These are phyloP conservation scores for Cruciata laevipes DNA, from an alignment of 257 asterid species.

Conservation along the genomic window DNA sequence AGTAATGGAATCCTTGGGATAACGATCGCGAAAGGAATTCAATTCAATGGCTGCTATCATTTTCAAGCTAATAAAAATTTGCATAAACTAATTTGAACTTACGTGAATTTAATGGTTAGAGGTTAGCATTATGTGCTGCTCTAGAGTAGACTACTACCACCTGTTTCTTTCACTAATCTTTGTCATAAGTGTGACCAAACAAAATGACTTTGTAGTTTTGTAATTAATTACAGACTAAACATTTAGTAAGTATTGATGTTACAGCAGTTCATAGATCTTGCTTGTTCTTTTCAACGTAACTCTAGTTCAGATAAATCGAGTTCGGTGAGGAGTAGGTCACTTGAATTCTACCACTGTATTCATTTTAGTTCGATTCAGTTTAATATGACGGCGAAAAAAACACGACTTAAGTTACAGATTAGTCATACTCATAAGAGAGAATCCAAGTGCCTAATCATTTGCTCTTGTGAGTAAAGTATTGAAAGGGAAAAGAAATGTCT, in stretches of 20 bases:
- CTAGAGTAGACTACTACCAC: too few relatives aligned
- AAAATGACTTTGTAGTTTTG: too few relatives aligned
- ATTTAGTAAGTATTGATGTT: not conserved
- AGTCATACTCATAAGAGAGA: not conserved
- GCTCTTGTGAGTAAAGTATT: not conserved
- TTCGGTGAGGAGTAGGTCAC: too few relatives aligned
- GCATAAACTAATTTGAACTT: not conserved
- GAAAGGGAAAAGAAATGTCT: not conserved
- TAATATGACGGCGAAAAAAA: not conserved
- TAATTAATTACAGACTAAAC: not conserved
- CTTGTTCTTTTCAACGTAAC: too few relatives aligned
- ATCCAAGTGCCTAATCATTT: not conserved
- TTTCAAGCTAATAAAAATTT: slow-evolving; percentile 4
- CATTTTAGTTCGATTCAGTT: not conserved
- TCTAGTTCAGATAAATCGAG: too few relatives aligned
- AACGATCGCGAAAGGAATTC: slow-evolving; percentile 17
- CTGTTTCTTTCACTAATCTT: not conserved
- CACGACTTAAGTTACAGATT: not conserved
- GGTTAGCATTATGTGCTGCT: not conserved
- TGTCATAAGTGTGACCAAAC: too few relatives aligned
- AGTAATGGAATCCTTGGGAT: slow-evolving; percentile 16
- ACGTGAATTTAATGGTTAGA: not conserved
- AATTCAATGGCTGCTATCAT: slow-evolving; percentile 16
- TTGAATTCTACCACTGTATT: too few relatives aligned
- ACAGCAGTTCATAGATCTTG: not conserved